phyloP scores from a whole-genome alignment of 2,329 filamentous ascomycete species.

The Pseudopyricularia cyperi region DNA sequence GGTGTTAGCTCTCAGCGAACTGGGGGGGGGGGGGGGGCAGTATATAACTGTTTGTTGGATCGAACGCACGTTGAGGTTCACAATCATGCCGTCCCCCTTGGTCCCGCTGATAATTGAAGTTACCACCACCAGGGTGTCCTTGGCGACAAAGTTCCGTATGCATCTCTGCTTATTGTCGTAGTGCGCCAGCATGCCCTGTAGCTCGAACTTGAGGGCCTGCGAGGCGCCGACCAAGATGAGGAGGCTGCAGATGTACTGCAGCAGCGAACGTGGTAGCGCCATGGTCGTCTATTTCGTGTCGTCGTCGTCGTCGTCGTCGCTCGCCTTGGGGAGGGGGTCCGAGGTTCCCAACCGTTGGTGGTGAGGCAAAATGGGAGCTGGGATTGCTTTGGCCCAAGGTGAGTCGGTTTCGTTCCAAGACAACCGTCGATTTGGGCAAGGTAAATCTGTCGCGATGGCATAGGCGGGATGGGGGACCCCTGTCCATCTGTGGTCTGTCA shows the following conservation, averaged over 20 bases:
- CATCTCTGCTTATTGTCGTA: conserved; percentile 68
- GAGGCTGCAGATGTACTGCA: conserved; percentile 46
- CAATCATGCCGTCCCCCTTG: conserved; percentile 80
- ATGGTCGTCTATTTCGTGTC: background rate
- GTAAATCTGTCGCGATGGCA: conserved; percentile 5
- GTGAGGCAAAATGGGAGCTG: background rate
- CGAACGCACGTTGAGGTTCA: conserved; percentile 80
- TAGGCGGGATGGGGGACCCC: background rate
- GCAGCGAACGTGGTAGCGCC: conserved; percentile 24
- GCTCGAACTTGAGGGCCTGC: conserved; percentile 83
- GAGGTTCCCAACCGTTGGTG: background rate
- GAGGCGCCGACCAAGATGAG: conserved; percentile 40
- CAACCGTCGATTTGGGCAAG: background rate
- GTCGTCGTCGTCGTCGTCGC: background rate
- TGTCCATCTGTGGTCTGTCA: background rate
- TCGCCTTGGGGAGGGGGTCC: too few species aligned
- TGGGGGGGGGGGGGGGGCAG: too few species aligned
- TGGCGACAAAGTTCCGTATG: conserved; percentile 88
- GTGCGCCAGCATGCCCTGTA: conserved; percentile 52
- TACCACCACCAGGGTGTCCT: conserved; percentile 88
- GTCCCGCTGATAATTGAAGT: conserved; percentile 77
- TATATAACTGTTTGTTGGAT: too few species aligned
- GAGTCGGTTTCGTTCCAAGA: background rate
- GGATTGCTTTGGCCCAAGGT: background rate
- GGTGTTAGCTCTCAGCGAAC: conserved; percentile 58